phyloP scores from a whole-genome alignment of 192 early-diverging fungal species.

The Coemansia sp. region DNA sequence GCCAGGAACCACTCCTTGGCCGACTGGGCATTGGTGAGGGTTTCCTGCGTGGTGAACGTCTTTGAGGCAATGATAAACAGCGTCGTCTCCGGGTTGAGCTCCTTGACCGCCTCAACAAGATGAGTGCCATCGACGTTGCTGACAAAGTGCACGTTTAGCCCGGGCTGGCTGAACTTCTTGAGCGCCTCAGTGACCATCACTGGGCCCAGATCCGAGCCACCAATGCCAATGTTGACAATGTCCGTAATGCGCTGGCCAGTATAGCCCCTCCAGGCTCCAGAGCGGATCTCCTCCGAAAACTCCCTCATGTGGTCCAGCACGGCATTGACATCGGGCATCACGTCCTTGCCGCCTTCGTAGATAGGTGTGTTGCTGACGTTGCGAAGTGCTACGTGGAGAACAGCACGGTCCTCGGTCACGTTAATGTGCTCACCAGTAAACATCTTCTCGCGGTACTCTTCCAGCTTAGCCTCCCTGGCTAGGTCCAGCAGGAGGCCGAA shows the following conservation, averaged over 20 bases:
- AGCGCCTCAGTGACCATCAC: slow-evolving; percentile 99
- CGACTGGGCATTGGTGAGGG: slow-evolving; percentile 92
- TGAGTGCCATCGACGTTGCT: slow-evolving; percentile 98
- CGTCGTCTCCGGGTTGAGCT: slow-evolving; percentile 79
- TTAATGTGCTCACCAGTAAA: slow-evolving; percentile 95
- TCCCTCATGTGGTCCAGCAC: slow-evolving; percentile 92
- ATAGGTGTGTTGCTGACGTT: slow-evolving; percentile 86
- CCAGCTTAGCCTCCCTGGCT: slow-evolving; percentile 79
- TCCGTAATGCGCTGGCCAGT: slow-evolving; percentile 93
- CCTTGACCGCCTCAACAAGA: slow-evolving; percentile 88
- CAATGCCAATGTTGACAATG: slow-evolving; percentile 98
- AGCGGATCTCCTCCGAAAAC: slow-evolving; percentile 79
- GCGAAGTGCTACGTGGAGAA: slow-evolving; percentile 92
- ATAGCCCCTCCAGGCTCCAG: slow-evolving; percentile 94
- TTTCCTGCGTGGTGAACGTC: slow-evolving; percentile 99
- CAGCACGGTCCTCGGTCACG: slow-evolving; percentile 94
- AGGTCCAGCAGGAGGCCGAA: slow-evolving; percentile 77
- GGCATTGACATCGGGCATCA: slow-evolving; percentile 91
- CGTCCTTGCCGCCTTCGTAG: slow-evolving; percentile 82
- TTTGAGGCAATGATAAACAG: slow-evolving; percentile 97
- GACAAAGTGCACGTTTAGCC: slow-evolving; percentile 89
- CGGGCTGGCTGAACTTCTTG: slow-evolving; percentile 82
- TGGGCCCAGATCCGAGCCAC: slow-evolving; percentile 96
- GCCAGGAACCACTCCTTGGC: slow-evolving; percentile 93
- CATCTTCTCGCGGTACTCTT: slow-evolving; percentile 88